Evolutionary conservation across 2,329 filamentous ascomycete genomes (phyloP).

Genomic region (Pestalotiopsis sp.): DNA sequence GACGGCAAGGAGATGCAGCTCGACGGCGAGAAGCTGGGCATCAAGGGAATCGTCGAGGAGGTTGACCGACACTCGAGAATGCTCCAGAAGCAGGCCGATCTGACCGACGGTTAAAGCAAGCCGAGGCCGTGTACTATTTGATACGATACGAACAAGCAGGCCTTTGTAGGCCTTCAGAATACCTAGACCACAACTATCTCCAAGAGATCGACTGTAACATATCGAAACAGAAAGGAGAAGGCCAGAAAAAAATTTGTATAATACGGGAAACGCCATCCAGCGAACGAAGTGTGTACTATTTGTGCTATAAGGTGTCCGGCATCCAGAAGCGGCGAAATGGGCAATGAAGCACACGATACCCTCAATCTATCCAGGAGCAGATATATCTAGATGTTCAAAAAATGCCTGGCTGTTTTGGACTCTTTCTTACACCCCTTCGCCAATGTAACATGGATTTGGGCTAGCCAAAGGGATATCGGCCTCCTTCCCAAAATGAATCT

Average conservation of each 20-base stretch:
- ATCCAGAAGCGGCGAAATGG: not conserved
- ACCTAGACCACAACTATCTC: not conserved
- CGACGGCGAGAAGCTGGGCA: conserved; percentile 76
- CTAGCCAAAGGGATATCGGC: too few species aligned
- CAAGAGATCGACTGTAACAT: not conserved
- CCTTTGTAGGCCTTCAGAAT: not conserved
- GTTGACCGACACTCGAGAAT: conserved; percentile 85
- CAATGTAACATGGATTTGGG: too few species aligned
- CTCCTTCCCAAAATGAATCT: too few species aligned
- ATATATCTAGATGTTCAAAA: too few species aligned
- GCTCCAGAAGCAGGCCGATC: conserved; percentile 79
- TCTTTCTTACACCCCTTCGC: too few species aligned
- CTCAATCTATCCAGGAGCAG: not conserved
- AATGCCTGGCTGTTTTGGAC: too few species aligned
- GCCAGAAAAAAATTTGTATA: not conserved
- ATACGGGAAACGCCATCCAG: not conserved
- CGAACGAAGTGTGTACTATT: not conserved
- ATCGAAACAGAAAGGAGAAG: not conserved
- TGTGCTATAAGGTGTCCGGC: too few species aligned
- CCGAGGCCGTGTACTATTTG: not conserved
- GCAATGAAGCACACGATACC: not conserved
- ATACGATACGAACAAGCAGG: not conserved
- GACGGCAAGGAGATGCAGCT: conserved; percentile 90
- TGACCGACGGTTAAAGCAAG: conserved; percentile 47
- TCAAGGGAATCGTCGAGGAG: conserved; percentile 85